Base-by-base conservation (phyloP, 176 grass and related monocot species). In the Alloteropsis semialata region DNA sequence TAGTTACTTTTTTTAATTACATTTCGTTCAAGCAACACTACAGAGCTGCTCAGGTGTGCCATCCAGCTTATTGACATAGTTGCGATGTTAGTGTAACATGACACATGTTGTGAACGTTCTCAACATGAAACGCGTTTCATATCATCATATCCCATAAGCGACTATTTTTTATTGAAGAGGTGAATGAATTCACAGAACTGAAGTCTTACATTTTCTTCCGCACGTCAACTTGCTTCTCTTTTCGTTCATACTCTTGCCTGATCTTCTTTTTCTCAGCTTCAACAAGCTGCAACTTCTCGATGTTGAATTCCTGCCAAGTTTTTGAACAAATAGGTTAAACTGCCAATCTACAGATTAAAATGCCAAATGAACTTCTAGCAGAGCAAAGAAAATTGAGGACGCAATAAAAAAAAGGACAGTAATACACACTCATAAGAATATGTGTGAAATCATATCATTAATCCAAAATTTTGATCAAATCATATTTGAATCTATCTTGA, bases 181-280 rank as follows among this genome's bases (percentile, higher is more conserved):
- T 75, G 32, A 85, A 65, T 0, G 15, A 65, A 14, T 66, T 78
- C 21, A 78, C 21, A 81, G 61, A 72, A 56, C 41, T 37, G n/a
- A 76, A 74, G 65, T 8, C 77, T 89, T 86, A 99, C 96, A 99
- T 99, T 88, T 99, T 99, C 82, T 92, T 96, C 34, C 96, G 82
- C 81, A 99, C n/a, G 81, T 99, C 96, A 56, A 99, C 96, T 78
- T 96, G 96, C 89, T 99, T 99, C 80, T 99, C 93, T 86, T 99
- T 99, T 17, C 86, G 83, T 78, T 99, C 96, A 75, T 99, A 99
- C 74, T 99, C 96, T 87, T 96, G 96, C 37, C 96, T 93, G 57
- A 99, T 96, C 80, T 96, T 99, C 77, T 92, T 96, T 88, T 99
- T 99, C 84, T 99, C 96, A 54, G 93, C 96, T 82, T 99, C 96